A percentile compares a stretch with the other conserved stretches of the same genome.
Conservation (phyloP, 2,329 filamentous ascomycete species). For the Bipolaris bicolor region DNA sequence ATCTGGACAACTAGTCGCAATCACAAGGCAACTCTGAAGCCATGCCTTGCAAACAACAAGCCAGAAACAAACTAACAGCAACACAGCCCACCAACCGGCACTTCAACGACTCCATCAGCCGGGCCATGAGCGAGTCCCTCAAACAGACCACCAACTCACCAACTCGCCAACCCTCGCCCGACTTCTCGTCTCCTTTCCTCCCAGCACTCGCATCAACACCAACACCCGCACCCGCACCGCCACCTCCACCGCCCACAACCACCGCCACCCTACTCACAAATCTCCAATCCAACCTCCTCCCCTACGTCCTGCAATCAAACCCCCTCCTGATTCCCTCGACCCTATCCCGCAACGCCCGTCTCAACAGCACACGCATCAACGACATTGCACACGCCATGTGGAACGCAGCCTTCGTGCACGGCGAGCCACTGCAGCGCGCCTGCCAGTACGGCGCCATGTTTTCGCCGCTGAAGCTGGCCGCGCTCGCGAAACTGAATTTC, state of each 20-base stretch:
- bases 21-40: neutral
- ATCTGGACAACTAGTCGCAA: too few species aligned
- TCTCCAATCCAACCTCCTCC: neutral
- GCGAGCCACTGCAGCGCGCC: constrained; percentile 4
- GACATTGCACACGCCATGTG: constrained; percentile 21
- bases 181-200: too few species aligned
- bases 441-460: constrained; percentile 19
- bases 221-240: neutral
- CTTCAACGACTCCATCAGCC: neutral
- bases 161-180: too few species aligned
- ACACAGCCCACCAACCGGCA: neutral
- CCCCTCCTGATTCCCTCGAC: neutral
- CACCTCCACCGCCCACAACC: neutral
- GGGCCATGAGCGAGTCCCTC: neutral
- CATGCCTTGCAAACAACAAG: too few species aligned
- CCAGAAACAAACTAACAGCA: neutral
- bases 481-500: constrained; percentile 27
- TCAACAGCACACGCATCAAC: constrained; percentile 12
- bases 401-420: constrained; percentile 16
- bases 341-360: neutral
- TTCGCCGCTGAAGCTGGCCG: constrained; percentile 16
- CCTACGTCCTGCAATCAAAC: neutral
- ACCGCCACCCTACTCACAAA: neutral
- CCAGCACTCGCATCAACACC: neutral
- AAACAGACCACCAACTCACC: neutral